Evolutionary conservation across 1,139 yeast species (phyloP), one percentile per base, ranked within the genome.

Genomic region (Suhomyces bribrorum): DNA sequence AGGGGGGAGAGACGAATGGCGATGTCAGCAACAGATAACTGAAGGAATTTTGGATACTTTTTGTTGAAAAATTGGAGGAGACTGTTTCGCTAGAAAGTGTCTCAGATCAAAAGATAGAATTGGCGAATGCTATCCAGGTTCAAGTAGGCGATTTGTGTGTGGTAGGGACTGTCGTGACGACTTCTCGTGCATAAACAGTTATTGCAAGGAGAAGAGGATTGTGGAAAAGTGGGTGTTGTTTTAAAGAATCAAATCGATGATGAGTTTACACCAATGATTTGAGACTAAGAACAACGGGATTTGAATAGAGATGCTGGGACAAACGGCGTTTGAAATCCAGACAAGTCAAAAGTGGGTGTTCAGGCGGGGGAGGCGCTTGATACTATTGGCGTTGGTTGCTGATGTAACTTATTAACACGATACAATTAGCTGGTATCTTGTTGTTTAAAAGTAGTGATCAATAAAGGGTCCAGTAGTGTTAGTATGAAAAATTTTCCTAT

Each of bases 181-280:
- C 57, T 70, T 70, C 69, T 69, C 69, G 50, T 70, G 74, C 77
- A 71, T 71, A 67, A 57, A 70, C 41, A 31, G 34, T 41, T 32
- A 18, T 14, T 9, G 17, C 29, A 24, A 16, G 26, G 15, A 24
- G 39, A 27, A 22, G 26, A 29, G 28, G 31, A 23, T 13, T 11
- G 14, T 25, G 24, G n/a, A 12, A n/a, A 13, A 20, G 14, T 13
- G 20, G 17, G 11, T 5, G 2, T 26, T n/a, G 23, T 20, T 20
- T 20, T 32, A 20, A 22, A 26, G 25, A 34, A 16, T 15, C 32
- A 30, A 23, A 30, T 29, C 38, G 32, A 25, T 28, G 20, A 28
- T 16, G 18, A 14, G 14, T 9, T 8, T 4, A 20, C 20, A 28
- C 31, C 31, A 12, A 26, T 23, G 29, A 24, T 24, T 31, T 31